A percentile compares a stretch with the other conserved stretches of the same genome.
These are phyloP conservation scores for Quillaja saponaria DNA, from an alignment of 306 rosid species.

Conservation along the genomic window DNA sequence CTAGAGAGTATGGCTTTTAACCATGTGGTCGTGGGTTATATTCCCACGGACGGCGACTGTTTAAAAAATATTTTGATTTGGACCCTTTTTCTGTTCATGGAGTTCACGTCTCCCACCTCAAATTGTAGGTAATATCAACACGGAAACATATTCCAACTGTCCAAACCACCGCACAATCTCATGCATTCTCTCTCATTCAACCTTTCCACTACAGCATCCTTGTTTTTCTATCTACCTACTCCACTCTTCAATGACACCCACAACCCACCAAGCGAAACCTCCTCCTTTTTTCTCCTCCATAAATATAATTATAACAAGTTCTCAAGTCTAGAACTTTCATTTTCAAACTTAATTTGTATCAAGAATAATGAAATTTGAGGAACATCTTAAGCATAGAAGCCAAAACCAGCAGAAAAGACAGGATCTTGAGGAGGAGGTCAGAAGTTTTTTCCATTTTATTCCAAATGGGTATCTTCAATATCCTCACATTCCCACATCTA, in stretches of 20 bases:
- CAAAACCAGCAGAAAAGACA: conserved; percentile 52
- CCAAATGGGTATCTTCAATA: neutral
- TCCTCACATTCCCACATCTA: neutral
- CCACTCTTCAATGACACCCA: conserved; percentile 50
- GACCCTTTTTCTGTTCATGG: too few species aligned
- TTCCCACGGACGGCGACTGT: too few species aligned
- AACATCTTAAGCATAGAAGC: conserved; percentile 62
- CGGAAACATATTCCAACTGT: too few species aligned
- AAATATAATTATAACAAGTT: neutral
- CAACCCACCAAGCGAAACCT: conserved; percentile 32
- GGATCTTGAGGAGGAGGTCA: conserved; percentile 70
- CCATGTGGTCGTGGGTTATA: too few species aligned
- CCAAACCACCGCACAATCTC: too few species aligned
- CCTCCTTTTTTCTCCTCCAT: neutral
- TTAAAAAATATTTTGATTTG: too few species aligned
- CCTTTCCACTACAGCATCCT: conserved; percentile 5
- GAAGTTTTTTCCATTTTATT: neutral
- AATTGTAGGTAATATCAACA: too few species aligned
- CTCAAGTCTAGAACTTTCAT: conserved; percentile 11
- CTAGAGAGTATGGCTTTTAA: too few species aligned
- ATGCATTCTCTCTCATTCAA: too few species aligned
- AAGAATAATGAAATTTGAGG: conserved; percentile 81
- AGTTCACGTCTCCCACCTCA: too few species aligned
- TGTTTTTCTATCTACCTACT: conserved; percentile 26
- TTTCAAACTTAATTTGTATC: neutral